Percentiles rank a stretch among this genome's conserved stretches.
Conservation (phyloP, 495 filamentous ascomycete species). For the Bryoglossum gracile region DNA sequence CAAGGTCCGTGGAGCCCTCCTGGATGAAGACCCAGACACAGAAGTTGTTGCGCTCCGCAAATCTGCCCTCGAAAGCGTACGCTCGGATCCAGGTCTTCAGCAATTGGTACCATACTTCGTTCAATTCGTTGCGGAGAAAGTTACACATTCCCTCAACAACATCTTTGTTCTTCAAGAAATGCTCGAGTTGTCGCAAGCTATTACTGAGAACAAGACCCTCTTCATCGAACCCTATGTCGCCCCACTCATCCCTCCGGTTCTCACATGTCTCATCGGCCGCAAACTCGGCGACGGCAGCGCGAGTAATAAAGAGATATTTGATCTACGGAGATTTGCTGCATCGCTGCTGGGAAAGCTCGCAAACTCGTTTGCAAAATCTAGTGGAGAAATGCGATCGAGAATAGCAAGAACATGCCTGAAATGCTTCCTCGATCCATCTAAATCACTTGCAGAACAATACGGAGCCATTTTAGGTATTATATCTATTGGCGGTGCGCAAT, state of each 20-base stretch:
- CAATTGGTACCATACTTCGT: constrained; percentile 94
- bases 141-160: constrained; percentile 82
- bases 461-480: constrained; percentile 76
- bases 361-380: constrained; percentile 65
- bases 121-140: constrained; percentile 87
- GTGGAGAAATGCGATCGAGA: constrained; percentile 71
- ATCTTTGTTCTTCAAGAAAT: constrained; percentile 82
- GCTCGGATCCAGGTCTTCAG: constrained; percentile 83
- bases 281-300: constrained; percentile 54
- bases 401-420: constrained; percentile 89
- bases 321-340: constrained; percentile 76
- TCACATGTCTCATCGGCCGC: constrained; percentile 86
- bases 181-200: constrained; percentile 76
- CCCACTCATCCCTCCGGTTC: constrained; percentile 76
- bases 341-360: constrained; percentile 67
- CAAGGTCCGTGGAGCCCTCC: constrained; percentile 76
- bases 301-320: constrained; percentile 54
- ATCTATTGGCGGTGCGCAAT: constrained; percentile 67
- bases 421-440: constrained; percentile 75
- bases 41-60: constrained; percentile 59
- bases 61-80: constrained; percentile 73
- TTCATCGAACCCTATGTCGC: constrained; percentile 87
- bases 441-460: constrained; percentile 74
- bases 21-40: constrained; percentile 77
- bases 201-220: constrained; percentile 74